phyloP scores from a whole-genome alignment of 768 basidiomycete genomes.

The Russula sp. region DNA sequence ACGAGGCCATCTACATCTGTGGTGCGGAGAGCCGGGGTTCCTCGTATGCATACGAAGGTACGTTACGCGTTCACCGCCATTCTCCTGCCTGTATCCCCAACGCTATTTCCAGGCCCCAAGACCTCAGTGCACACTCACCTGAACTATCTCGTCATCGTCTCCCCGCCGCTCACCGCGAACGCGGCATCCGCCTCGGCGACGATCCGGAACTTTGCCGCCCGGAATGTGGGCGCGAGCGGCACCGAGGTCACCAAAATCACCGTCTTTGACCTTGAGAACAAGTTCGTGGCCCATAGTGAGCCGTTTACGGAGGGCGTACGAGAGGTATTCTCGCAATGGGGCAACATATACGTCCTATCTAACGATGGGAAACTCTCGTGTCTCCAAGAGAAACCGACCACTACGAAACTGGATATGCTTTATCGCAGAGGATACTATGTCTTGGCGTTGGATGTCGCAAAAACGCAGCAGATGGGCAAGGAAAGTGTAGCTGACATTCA shows the following conservation, averaged over 20 bases:
- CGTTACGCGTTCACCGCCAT: constrained; percentile 29
- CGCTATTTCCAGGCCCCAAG: constrained; percentile 53
- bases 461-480: constrained; percentile 68
- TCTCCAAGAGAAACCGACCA: constrained; percentile 72
- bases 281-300: constrained; percentile 78
- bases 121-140: constrained; percentile 66
- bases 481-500: constrained; percentile 83
- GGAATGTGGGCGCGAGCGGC: constrained; percentile 39
- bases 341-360: constrained; percentile 68
- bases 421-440: constrained; percentile 74
- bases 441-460: constrained; percentile 78
- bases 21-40: constrained; percentile 75
- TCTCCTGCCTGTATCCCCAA: not conserved
- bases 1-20: constrained; percentile 89
- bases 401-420: constrained; percentile 80
- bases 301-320: constrained; percentile 79
- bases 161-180: constrained; percentile 71
- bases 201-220: constrained; percentile 64
- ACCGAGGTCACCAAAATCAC: constrained; percentile 73
- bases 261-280: constrained; percentile 89
- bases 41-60: constrained; percentile 91
- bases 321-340: constrained; percentile 78
- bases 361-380: constrained; percentile 71
- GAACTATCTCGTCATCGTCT: constrained; percentile 88
- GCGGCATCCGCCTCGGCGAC: constrained; percentile 65